A percentile compares a stretch with the other conserved stretches of the same genome.
Evolutionary conservation across 2,329 filamentous ascomycete species (phyloP).

Genomic region (Colletotrichum godetiae): DNA sequence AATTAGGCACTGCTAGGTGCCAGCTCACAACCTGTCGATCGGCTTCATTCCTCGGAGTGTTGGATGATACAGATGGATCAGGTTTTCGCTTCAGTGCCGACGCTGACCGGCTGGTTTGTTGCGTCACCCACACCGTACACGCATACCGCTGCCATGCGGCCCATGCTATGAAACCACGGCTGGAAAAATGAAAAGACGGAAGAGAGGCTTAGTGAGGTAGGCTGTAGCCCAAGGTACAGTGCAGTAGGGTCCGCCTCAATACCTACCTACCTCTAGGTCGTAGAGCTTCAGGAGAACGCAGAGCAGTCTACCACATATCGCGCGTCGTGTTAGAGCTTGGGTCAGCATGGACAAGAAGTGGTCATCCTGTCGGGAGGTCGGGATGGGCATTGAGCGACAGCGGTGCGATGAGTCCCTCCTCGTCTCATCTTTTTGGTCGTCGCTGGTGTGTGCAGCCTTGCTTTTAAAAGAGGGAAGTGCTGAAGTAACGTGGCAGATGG

Average conservation of each 20-base stretch:
- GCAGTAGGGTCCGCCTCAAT: constrained; percentile 5
- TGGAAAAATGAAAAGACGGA: constrained; percentile 3
- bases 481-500: constrained; percentile 36
- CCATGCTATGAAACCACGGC: constrained; percentile 11
- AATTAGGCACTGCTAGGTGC: constrained; percentile 30
- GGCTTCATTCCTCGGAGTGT: constrained; percentile 29
- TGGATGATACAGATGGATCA: constrained; percentile 8
- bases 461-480: constrained; percentile 30
- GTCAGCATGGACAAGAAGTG: constrained; percentile 9
- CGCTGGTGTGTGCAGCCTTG: constrained; percentile 31
- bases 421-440: constrained; percentile 27
- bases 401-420: constrained; percentile 22
- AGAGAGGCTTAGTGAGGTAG: constrained; percentile 5
- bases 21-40: constrained; percentile 36
- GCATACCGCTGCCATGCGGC: constrained; percentile 8
- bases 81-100: constrained; percentile 32
- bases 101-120: constrained; percentile 32
- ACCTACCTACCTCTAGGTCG: not conserved
- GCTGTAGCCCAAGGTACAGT: constrained; percentile 3
- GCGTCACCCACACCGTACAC: constrained; percentile 24
- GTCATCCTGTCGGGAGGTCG: constrained; percentile 13
- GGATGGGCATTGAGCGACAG: constrained; percentile 25
- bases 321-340: constrained; percentile 19
- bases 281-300: not conserved
- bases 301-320: not conserved